Conservation (phyloP, 176 grass and related monocot species). For the Bolboschoenus planiculmis region DNA sequence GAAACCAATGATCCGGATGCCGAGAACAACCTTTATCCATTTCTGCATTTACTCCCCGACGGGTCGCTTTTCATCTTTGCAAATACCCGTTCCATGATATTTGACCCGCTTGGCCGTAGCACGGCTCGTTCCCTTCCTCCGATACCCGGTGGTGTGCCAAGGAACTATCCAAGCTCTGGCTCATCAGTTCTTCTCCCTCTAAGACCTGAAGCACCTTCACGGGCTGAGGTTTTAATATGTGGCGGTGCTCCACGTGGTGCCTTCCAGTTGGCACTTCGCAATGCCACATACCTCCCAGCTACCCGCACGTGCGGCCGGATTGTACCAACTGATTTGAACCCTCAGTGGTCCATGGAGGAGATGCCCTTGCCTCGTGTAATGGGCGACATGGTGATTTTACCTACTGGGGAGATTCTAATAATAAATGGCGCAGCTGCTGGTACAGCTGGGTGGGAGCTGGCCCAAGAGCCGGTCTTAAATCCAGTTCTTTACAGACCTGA, state of each 20-base stretch:
- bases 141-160: conserved; percentile 34
- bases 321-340: conserved; percentile 36
- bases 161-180: conserved; percentile 62
- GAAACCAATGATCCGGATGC: conserved; percentile 53
- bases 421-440: conserved; percentile 55
- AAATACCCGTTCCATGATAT: conserved; percentile 56
- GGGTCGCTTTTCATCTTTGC: conserved; percentile 71
- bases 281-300: conserved; percentile 46
- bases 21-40: conserved; percentile 89
- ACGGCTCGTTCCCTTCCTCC: conserved; percentile 35
- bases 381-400: conserved; percentile 84
- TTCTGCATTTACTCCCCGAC: conserved; percentile 85
- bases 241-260: conserved; percentile 44
- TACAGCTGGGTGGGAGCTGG: conserved; percentile 77
- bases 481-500: conserved; percentile 56
- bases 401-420: conserved; percentile 63
- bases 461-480: conserved; percentile 37
- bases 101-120: conserved; percentile 36
- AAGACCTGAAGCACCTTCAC: neutral
- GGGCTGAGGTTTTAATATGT: conserved; percentile 70
- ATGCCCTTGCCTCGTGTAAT: conserved; percentile 60
- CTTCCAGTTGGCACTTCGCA: conserved; percentile 45
- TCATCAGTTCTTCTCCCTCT: conserved; percentile 79
- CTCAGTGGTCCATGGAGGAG: conserved; percentile 56
- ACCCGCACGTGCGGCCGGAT: conserved; percentile 49